A percentile compares a stretch with the other conserved stretches of the same genome.
Evolutionary conservation across 352 stramenopile genomes (phyloP).

Genomic region (Globisporangium okanoganense): DNA sequence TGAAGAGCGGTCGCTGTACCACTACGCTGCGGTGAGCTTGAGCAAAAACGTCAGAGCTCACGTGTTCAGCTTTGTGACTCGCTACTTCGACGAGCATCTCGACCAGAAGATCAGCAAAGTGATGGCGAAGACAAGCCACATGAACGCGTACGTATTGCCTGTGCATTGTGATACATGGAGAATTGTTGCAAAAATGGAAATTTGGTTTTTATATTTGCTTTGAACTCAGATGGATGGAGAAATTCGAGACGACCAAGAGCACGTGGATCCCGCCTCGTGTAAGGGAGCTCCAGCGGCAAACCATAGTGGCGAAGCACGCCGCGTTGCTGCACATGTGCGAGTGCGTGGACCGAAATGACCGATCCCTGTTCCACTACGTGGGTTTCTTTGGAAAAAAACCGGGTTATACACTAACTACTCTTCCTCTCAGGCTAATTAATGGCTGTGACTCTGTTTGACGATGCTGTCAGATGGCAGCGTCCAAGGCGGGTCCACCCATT

Average conservation of each 20-base stretch:
- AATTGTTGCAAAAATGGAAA: neutral
- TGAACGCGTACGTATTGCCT: slow-evolving; percentile 21
- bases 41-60: slow-evolving; percentile 12
- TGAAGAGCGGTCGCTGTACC: slow-evolving; percentile 31
- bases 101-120: slow-evolving; percentile 23
- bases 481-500: slow-evolving; percentile 9
- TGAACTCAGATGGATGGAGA: slow-evolving; percentile 14
- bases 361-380: slow-evolving; percentile 66
- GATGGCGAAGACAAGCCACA: slow-evolving; percentile 28
- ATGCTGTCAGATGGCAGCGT: slow-evolving; percentile 14
- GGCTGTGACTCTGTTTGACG: too few relatives aligned
- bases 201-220: neutral
- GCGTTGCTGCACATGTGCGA: slow-evolving; percentile 32
- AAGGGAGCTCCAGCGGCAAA: slow-evolving; percentile 33
- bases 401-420: too few relatives aligned
- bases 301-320: slow-evolving; percentile 17
- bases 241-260: slow-evolving; percentile 4
- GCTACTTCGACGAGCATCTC: slow-evolving; percentile 23
- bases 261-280: slow-evolving; percentile 42
- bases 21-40: slow-evolving; percentile 42
- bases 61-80: slow-evolving; percentile 31
- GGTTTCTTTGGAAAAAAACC: too few relatives aligned
- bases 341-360: slow-evolving; percentile 26
- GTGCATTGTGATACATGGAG: neutral
- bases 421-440: too few relatives aligned